These are phyloP conservation scores for Mariannaea elegans DNA, from an alignment of 2,329 filamentous ascomycete genomes.

Conservation along the genomic window DNA sequence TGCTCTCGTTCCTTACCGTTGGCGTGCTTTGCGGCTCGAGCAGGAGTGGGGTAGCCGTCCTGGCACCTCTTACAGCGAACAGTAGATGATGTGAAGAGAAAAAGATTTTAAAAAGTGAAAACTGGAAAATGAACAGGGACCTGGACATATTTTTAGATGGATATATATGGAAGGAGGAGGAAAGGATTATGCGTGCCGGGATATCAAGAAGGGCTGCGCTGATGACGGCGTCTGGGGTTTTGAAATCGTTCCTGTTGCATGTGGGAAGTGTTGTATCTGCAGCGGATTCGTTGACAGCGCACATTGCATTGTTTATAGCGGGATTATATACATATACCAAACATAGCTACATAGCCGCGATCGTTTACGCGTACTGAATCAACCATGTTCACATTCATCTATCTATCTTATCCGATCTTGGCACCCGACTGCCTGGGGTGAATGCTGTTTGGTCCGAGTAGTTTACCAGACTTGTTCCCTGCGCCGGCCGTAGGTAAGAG, in stretches of 20 bases:
- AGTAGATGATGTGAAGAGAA: slow-evolving; percentile 12
- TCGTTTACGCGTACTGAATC: slow-evolving; percentile 21
- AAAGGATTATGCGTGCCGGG: slow-evolving; percentile 17
- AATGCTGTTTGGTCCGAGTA: too few relatives aligned
- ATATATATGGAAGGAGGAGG: slow-evolving; percentile 11
- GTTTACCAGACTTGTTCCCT: slow-evolving; percentile 14
- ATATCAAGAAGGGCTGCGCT: slow-evolving; percentile 18
- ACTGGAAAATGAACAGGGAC: neutral
- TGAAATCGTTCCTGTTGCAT: slow-evolving; percentile 22
- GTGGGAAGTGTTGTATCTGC: slow-evolving; percentile 27
- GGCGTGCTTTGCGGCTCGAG: slow-evolving; percentile 33
- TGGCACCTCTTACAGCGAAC: slow-evolving; percentile 38
- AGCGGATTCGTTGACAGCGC: slow-evolving; percentile 21
- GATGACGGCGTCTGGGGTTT: slow-evolving; percentile 31
- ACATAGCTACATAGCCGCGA: slow-evolving; percentile 14
- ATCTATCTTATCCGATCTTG: neutral
- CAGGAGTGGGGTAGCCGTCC: slow-evolving; percentile 37
- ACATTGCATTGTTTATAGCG: slow-evolving; percentile 24
- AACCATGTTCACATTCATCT: neutral
- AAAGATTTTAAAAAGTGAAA: neutral
- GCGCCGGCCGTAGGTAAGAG: slow-evolving; percentile 4
- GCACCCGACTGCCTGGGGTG: neutral
- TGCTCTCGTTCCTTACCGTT: slow-evolving; percentile 40
- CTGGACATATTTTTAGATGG: slow-evolving; percentile 8
- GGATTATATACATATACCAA: slow-evolving; percentile 29